Percentiles rank a stretch among this genome's conserved stretches.
These are phyloP conservation scores for Nicotiana sylvestris DNA, from an alignment of 257 asterid species.

Conservation along the genomic window DNA sequence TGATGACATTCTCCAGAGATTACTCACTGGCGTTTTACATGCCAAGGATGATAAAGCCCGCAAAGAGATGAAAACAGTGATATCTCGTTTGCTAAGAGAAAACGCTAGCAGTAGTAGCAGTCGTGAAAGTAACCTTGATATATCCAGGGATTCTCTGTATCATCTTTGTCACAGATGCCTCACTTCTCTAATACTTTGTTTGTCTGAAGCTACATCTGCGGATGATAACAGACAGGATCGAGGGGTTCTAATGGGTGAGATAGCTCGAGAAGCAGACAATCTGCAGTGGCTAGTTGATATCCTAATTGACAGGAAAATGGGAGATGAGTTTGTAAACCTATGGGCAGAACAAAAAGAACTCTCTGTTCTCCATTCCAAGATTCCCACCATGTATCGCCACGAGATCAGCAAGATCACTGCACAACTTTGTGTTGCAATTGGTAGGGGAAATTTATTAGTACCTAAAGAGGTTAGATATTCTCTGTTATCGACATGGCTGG, in stretches of 20 bases:
- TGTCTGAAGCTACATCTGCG: constrained; percentile 57
- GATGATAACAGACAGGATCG: constrained; percentile 63
- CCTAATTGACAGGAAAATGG: constrained; percentile 56
- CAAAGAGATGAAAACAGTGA: constrained; percentile 59
- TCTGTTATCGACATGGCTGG: constrained; percentile 82
- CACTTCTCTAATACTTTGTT: constrained; percentile 57
- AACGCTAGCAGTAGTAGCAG: constrained; percentile 25
- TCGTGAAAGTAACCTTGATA: constrained; percentile 27
- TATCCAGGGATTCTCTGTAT: constrained; percentile 58
- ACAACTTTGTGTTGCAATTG: constrained; percentile 71
- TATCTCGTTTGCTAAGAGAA: constrained; percentile 54
- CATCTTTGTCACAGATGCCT: constrained; percentile 81
- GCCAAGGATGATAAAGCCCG: constrained; percentile 86
- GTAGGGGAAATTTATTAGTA: constrained; percentile 66
- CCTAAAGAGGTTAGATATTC: constrained; percentile 57
- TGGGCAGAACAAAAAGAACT: constrained; percentile 97
- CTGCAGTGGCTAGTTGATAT: constrained; percentile 85
- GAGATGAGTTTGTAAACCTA: constrained; percentile 69
- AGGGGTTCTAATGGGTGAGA: constrained; percentile 73
- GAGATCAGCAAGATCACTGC: constrained; percentile 90
- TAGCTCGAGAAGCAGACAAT: constrained; percentile 85
- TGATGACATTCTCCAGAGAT: constrained; percentile 58
- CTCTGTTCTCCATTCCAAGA: constrained; percentile 70
- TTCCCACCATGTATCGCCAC: constrained; percentile 73
- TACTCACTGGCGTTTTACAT: constrained; percentile 59